phyloP scores from a whole-genome alignment of 495 filamentous ascomycete genomes.

The Cercophora samala region DNA sequence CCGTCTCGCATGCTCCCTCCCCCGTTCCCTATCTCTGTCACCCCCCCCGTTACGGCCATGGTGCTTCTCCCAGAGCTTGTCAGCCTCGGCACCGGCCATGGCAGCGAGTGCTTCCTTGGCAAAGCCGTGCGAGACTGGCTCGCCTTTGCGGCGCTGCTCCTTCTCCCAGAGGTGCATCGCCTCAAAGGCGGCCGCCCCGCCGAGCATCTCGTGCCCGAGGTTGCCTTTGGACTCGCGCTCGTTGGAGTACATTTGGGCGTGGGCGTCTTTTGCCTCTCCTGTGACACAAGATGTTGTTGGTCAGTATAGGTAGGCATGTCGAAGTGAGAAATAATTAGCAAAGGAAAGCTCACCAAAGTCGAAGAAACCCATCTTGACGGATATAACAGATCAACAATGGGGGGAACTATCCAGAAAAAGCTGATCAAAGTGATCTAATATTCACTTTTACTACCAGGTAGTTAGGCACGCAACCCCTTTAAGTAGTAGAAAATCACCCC shows the following conservation, averaged over 20 bases:
- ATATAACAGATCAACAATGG: too few species aligned
- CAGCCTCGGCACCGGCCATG: constrained; percentile 68
- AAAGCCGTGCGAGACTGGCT: constrained; percentile 64
- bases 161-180: constrained; percentile 80
- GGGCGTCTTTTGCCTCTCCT: constrained; percentile 46
- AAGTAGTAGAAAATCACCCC: too few species aligned
- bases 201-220: constrained; percentile 69
- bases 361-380: not conserved
- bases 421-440: too few species aligned
- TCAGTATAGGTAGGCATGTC: too few species aligned
- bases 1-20: constrained; percentile 63
- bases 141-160: constrained; percentile 68
- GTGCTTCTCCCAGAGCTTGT: constrained; percentile 78
- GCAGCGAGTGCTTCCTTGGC: constrained; percentile 75
- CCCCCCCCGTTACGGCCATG: constrained; percentile 50
- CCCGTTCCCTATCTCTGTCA: constrained; percentile 61
- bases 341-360: not conserved
- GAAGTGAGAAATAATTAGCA: too few species aligned
- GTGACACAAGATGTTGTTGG: too few species aligned
- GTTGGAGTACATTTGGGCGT: constrained; percentile 56
- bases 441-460: too few species aligned
- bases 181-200: constrained; percentile 73
- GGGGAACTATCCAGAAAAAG: too few species aligned
- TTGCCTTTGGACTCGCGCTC: constrained; percentile 42
- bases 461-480: not conserved